Base-by-base conservation (phyloP, 768 basidiomycete species). In the Mycena galopus region DNA sequence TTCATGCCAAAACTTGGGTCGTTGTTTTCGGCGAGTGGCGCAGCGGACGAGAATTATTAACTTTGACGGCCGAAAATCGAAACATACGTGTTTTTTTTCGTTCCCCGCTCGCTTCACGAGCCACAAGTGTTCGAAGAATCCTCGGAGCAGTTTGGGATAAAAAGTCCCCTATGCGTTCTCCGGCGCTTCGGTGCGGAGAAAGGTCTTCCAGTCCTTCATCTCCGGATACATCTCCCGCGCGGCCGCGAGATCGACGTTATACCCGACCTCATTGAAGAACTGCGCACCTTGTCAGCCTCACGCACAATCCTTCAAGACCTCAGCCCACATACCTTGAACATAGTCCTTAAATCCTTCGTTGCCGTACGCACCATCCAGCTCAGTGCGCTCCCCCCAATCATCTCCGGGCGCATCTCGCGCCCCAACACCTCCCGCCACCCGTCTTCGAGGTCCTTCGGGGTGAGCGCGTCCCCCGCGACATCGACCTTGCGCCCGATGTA, bases 211-310 rank as follows among this genome's bases (percentile, higher is more conserved):
- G 11, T 67, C 65, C 35, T 72, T 72, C 59, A 72, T 67, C 19
- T 57, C 58, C 3, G 71, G 71, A 50, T 72, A 51, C 53, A 72
- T 50, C 59, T 72, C 32, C 19, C 71, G 71, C 16, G n/a, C 33
- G 1, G 51, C 65, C 4, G 59, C 11, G 9, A 72, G 27, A 37
- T 72, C 71, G 7, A 50, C 71, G 29, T 72, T 67, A 42, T 72
- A 72, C 19, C 71, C 65, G 4, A 63, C 27, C 12, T 72, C 71
- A n/a, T 72, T 72, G 60, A 67, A 72, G 33, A 72, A 72, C 71
- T 72, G 58, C 33, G 12, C 12, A 9, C 11, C 33, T 14, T 3
- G 29, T 58, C 12, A 63, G 64, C 58, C 10, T 19, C 6, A 27
- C 39, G 33, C 5, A 51, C 27, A 57, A 21, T 7, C 29, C 8